Conservation (phyloP, 2,329 filamentous ascomycete species). For the Neopestalotiopsis rosae region DNA sequence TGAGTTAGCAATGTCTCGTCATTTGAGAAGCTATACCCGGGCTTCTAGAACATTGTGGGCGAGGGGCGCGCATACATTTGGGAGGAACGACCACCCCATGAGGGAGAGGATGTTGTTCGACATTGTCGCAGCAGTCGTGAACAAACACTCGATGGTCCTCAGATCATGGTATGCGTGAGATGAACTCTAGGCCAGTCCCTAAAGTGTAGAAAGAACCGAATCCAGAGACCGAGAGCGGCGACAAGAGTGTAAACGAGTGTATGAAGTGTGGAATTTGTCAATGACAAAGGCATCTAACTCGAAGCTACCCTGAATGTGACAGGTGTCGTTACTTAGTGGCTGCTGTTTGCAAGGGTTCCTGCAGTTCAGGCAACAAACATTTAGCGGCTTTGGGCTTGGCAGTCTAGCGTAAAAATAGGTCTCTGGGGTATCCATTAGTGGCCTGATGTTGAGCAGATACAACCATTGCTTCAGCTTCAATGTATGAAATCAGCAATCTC, state of each 20-base stretch:
- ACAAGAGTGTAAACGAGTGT: neutral
- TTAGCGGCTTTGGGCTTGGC: neutral
- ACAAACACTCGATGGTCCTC: neutral
- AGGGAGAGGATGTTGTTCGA: slow-evolving; percentile 56
- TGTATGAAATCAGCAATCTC: neutral
- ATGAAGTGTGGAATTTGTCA: neutral
- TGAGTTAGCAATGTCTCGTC: neutral
- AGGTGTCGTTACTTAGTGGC: neutral
- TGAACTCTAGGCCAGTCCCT: neutral
- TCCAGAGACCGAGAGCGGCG: no score
- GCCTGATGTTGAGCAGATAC: neutral
- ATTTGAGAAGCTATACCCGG: neutral
- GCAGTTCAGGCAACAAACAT: neutral
- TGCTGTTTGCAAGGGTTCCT: neutral
- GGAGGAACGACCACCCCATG: slow-evolving; percentile 62
- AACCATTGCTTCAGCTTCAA: neutral
- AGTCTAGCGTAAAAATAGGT: neutral
- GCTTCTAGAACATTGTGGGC: neutral
- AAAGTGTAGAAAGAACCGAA: neutral
- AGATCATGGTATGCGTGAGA: neutral
- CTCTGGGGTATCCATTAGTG: neutral
- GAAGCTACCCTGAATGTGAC: neutral
- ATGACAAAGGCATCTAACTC: neutral
- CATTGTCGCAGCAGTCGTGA: slow-evolving; percentile 42
- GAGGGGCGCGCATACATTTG: slow-evolving; percentile 44